Evolutionary conservation across 2,329 filamentous ascomycete species (phyloP).

Genomic region (Ophiosphaerella korrae): DNA sequence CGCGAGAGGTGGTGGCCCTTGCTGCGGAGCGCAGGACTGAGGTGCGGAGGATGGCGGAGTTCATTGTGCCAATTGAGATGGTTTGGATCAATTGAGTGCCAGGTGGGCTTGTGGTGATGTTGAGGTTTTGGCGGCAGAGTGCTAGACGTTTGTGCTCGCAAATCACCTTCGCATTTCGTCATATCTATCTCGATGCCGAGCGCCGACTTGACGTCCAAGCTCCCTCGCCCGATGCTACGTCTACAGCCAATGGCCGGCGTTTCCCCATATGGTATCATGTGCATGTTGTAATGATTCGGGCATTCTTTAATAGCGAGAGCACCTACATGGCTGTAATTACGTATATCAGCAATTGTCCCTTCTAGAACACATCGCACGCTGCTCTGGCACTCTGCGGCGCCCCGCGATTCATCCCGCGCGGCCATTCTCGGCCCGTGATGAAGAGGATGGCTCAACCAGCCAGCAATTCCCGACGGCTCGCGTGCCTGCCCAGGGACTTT

Average conservation of each 20-base stretch:
- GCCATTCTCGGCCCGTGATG: constrained; percentile 16
- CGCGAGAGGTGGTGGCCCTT: constrained; percentile 66
- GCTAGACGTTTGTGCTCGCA: constrained; percentile 17
- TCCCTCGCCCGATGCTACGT: constrained; percentile 9
- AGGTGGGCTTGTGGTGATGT: constrained; percentile 3
- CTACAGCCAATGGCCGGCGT: constrained; percentile 19
- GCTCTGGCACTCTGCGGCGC: neutral
- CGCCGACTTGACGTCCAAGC: constrained; percentile 21
- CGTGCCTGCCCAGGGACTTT: constrained; percentile 7
- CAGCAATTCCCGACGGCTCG: constrained; percentile 23
- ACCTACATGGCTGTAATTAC: neutral
- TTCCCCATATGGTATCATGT: neutral
- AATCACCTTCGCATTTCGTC: constrained; percentile 32
- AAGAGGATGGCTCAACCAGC: constrained; percentile 7
- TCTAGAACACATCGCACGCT: neutral
- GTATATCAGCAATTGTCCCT: neutral
- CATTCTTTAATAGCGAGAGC: neutral
- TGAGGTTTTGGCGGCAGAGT: constrained; percentile 7
- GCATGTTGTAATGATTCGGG: constrained; percentile 3
- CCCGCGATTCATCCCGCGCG: constrained; percentile 17
- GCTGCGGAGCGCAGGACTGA: constrained; percentile 73
- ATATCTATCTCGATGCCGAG: constrained; percentile 24
- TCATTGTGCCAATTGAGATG: constrained; percentile 62
- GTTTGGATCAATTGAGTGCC: constrained; percentile 25
- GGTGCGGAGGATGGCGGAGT: constrained; percentile 74